Conservation (phyloP, 345 rosid genomes). For the Eucalyptus fibrosa region DNA sequence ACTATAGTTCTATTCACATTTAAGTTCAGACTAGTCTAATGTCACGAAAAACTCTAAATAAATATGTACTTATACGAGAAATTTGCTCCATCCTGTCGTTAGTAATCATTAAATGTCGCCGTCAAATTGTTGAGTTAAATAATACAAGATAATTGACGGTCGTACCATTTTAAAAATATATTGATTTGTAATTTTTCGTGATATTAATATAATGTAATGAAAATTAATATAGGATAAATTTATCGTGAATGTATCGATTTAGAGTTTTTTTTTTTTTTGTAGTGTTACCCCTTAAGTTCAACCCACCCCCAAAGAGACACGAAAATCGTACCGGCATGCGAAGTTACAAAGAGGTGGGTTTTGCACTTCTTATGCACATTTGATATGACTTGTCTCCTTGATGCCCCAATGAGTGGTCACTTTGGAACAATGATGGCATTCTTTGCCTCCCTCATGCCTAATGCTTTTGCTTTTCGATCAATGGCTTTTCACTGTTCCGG, state of each 20-base stretch:
- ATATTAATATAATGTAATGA: too few relatives aligned
- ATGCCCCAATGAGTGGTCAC: not conserved
- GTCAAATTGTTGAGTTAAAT: not conserved
- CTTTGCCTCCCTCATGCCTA: not conserved
- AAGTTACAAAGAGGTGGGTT: not conserved
- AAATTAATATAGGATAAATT: rapidly evolving
- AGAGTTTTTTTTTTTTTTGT: too few relatives aligned
- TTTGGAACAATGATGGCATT: not conserved
- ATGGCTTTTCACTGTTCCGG: not conserved
- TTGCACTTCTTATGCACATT: not conserved
- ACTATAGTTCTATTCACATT: not conserved
- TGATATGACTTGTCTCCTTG: not conserved
- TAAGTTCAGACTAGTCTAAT: too few relatives aligned
- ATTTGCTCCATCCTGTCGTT: rapidly evolving
- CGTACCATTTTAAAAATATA: rapidly evolving
- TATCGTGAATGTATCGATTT: rapidly evolving
- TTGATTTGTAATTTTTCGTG: rapidly evolving
- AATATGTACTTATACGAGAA: rapidly evolving
- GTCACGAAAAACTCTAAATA: too few relatives aligned
- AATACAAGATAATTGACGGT: rapidly evolving
- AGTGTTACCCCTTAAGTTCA: not conserved
- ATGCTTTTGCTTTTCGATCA: not conserved
- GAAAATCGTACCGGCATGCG: not conserved
- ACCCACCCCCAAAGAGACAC: not conserved
- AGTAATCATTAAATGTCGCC: rapidly evolving